Evolutionary conservation across 2,329 filamentous ascomycete genomes (phyloP).

Genomic region (Verticillium klebahnii): DNA sequence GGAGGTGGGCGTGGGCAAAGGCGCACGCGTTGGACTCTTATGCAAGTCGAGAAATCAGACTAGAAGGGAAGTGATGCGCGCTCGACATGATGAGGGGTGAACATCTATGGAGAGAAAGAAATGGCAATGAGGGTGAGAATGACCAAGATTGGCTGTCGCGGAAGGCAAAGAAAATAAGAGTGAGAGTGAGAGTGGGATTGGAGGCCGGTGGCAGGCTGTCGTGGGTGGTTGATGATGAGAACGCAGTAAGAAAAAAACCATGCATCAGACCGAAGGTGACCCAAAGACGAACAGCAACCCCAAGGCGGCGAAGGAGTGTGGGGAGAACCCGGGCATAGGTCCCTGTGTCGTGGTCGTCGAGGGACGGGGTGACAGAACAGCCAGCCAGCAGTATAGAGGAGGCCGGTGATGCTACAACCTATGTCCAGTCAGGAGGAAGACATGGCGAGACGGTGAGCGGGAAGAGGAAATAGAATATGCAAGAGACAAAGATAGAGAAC

Average conservation of each 20-base stretch:
- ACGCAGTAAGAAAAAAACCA: no score
- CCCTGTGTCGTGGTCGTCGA: no score
- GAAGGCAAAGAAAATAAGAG: not conserved
- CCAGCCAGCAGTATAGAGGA: not conserved
- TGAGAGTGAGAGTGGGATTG: no score
- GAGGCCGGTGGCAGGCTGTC: no score
- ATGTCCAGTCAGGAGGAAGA: constrained; percentile 3
- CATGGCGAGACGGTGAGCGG: constrained; percentile 7
- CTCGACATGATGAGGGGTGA: not conserved
- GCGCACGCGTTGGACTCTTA: not conserved
- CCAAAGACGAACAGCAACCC: no score
- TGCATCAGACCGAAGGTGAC: no score
- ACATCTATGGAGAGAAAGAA: not conserved
- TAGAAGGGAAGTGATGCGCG: not conserved
- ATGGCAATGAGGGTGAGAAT: not conserved
- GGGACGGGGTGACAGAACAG: not conserved
- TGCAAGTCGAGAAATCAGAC: not conserved
- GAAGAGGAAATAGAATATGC: constrained; percentile 5
- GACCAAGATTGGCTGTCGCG: not conserved
- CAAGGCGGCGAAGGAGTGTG: no score
- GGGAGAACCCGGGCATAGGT: no score
- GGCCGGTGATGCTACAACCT: not conserved
- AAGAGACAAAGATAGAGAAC: constrained; percentile 1
- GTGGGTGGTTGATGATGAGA: no score
- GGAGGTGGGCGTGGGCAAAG: not conserved